phyloP scores from a whole-genome alignment of 305 asterid genomes.

The Fraxinus latifolia region DNA sequence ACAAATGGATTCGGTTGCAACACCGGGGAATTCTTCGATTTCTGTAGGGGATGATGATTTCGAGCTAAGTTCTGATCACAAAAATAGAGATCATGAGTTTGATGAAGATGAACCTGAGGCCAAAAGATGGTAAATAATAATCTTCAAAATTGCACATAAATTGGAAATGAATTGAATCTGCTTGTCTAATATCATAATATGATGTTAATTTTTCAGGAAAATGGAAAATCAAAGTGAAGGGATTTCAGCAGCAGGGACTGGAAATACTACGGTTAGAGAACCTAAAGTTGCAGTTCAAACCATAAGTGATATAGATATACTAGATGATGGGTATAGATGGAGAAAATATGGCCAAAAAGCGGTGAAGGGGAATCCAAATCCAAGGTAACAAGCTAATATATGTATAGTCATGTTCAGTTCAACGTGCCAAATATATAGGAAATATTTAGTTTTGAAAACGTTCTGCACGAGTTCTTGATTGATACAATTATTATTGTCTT shows the following conservation, averaged over 20 bases:
- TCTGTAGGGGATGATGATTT: constrained; percentile 60
- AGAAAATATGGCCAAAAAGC: constrained; percentile 91
- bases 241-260: constrained; percentile 47
- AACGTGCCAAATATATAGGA: not conserved
- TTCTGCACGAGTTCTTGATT: not conserved
- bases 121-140: constrained; percentile 63
- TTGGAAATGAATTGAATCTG: not conserved
- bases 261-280: constrained; percentile 62
- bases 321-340: constrained; percentile 87
- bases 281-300: constrained; percentile 91
- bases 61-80: constrained; percentile 49
- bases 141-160: not conserved
- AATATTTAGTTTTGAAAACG: not conserved
- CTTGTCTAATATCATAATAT: not conserved
- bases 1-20: constrained; percentile 47
- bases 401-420: not conserved
- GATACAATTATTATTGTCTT: not conserved
- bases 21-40: constrained; percentile 70
- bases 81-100: constrained; percentile 42
- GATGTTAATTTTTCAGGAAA: constrained; percentile 46
- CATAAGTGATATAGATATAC: constrained; percentile 76
- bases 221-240: constrained; percentile 56
- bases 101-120: constrained; percentile 61
- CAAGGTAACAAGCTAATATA: constrained; percentile 44
- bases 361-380: constrained; percentile 85